Evolutionary conservation across 495 filamentous ascomycete genomes (phyloP), one percentile per base, ranked within the genome.

Genomic region (Talaromyces ruber): DNA sequence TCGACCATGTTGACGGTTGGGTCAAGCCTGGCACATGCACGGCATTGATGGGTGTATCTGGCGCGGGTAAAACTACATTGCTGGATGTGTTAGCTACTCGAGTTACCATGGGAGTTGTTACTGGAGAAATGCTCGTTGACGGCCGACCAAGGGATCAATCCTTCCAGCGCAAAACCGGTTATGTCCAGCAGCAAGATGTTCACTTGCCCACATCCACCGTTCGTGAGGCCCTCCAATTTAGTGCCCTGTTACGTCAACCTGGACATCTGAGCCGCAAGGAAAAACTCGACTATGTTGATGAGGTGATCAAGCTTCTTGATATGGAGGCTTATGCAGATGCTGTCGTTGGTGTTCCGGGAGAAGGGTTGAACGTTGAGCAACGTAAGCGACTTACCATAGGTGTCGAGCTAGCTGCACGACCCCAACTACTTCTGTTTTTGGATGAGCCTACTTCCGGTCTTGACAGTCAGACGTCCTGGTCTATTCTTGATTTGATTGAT

Each of bases 161-260:
- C 0, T 96, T 96, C 78, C 90, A 93, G 66, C 86, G 92, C 37
- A 93, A 93, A 74, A 95, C 91, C 2, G 92, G 92, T 14, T 97
- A 96, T 67, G 92, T 92, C 14, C 90, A 97, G 67, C 93, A 97
- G 70, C 91, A 95, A 71, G 92, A 97, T 81, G 79, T 97, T 12
- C 92, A 95, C 74, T 78, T 94, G 18, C 80, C 87, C 26, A 94
- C 90, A 0, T 86, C 85, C 6, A 97, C 93, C 7, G 92, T 96
- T 22, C 84, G 92, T 26, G 92, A 81, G 63, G 91, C 92, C 29
- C 79, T 97, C 14, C 79, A 82, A 50, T 97, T 97, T 72, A 89
- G 85, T 60, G 93, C 93, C 45, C 72, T 92, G 37, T 84, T 96
- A 16, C 88, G 93, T 53, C 93, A 97, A 68, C 91, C 93, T 4